Percentiles rank a stretch among this genome's conserved stretches.
These are phyloP conservation scores for Termitomyces sp. DNA, from an alignment of 768 basidiomycete genomes.

Conservation along the genomic window DNA sequence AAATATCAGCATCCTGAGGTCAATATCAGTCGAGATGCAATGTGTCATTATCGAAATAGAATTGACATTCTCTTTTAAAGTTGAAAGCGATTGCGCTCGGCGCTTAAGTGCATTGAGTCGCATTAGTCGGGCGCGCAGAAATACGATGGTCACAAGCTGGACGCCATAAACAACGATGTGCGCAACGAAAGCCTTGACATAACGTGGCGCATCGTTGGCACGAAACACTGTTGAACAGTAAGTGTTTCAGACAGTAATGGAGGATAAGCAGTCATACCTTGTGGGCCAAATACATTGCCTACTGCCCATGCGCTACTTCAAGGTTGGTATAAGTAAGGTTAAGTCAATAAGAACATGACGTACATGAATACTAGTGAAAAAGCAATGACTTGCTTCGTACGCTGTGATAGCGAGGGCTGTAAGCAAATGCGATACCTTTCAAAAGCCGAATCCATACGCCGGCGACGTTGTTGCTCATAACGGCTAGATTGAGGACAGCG, in stretches of 20 bases:
- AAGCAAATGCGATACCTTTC: background rate
- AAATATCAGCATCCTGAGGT: slow-evolving; percentile 23
- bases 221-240: slow-evolving; percentile 31
- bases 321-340: background rate
- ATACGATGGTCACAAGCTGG: slow-evolving; percentile 30
- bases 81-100: slow-evolving; percentile 20
- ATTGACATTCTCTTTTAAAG: background rate
- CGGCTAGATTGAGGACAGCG: slow-evolving; percentile 37
- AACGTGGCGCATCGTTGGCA: slow-evolving; percentile 37
- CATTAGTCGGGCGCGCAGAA: slow-evolving; percentile 36
- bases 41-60: background rate
- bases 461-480: slow-evolving; percentile 41
- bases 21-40: background rate
- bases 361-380: slow-evolving; percentile 43
- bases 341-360: slow-evolving; percentile 3
- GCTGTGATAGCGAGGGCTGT: slow-evolving; percentile 13
- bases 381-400: slow-evolving; percentile 44
- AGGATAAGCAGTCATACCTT: slow-evolving; percentile 20
- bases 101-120: slow-evolving; percentile 34
- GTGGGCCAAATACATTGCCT: slow-evolving; percentile 43
- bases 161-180: slow-evolving; percentile 43
- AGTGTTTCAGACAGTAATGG: background rate
- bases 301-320: slow-evolving; percentile 38
- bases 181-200: slow-evolving; percentile 39
- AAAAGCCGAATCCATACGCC: slow-evolving; percentile 23